These are phyloP conservation scores for Phyllachora maydis DNA, from an alignment of 2,329 filamentous ascomycete species.

Conservation along the genomic window DNA sequence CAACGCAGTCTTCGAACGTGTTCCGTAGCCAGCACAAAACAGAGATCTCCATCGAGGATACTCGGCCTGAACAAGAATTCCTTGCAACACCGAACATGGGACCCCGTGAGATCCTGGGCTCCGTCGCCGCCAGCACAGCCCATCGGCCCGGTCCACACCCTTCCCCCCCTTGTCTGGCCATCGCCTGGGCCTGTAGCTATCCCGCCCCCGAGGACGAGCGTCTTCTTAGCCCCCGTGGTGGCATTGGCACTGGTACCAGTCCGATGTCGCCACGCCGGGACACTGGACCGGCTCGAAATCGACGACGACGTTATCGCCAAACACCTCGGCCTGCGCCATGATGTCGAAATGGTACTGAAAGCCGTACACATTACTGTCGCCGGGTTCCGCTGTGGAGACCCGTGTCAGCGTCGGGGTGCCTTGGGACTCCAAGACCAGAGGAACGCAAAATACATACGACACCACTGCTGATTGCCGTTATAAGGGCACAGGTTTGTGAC, in stretches of 20 bases:
- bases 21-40: no score
- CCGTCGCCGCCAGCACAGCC: no score
- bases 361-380: slow-evolving; percentile 12
- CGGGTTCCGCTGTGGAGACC: neutral
- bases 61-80: no score
- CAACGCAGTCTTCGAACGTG: no score
- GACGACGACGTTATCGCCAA: slow-evolving; percentile 13
- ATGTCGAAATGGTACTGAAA: slow-evolving; percentile 16
- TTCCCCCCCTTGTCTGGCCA: no score
- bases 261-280: slow-evolving; percentile 7
- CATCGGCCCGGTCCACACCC: no score
- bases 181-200: no score
- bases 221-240: no score
- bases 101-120: no score
- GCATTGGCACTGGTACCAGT: slow-evolving; percentile 10
- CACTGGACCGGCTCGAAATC: slow-evolving; percentile 11
- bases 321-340: slow-evolving; percentile 10
- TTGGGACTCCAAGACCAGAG: neutral
- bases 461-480: slow-evolving; percentile 14
- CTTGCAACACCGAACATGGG: no score
- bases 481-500: slow-evolving; percentile 15
- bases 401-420: neutral
- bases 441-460: slow-evolving; percentile 9
- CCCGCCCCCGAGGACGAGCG: no score
- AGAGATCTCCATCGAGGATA: no score